phyloP scores from a whole-genome alignment of 768 basidiomycete genomes.

The Phaeotremella skinneri region DNA sequence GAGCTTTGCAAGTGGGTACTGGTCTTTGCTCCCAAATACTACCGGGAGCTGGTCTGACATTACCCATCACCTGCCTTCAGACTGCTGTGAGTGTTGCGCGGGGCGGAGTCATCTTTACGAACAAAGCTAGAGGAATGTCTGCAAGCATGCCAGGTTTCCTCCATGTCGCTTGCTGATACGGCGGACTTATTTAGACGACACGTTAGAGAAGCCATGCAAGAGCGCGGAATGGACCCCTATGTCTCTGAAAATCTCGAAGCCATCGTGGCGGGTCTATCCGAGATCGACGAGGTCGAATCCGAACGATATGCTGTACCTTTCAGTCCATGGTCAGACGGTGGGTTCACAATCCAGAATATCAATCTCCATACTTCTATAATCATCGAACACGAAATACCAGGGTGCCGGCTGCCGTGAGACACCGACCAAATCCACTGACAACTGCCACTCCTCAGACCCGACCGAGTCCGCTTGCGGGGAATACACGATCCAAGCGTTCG shows the following conservation, averaged over 20 bases:
- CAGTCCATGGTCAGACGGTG: background rate
- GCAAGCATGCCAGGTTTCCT: no score
- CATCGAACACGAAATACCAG: background rate
- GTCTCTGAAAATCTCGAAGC: background rate
- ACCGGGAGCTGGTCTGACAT: no score
- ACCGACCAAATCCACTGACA: no score
- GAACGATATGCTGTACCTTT: background rate
- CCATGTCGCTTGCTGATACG: background rate
- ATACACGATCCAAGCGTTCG: background rate
- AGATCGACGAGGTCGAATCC: background rate
- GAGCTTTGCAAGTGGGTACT: background rate
- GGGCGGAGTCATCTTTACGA: no score
- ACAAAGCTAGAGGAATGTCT: no score
- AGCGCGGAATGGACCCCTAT: background rate
- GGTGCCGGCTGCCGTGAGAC: constrained; percentile 3
- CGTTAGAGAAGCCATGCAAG: background rate
- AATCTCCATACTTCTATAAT: no score
- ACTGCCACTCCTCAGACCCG: no score
- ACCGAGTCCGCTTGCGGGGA: no score
- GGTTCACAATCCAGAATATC: no score
- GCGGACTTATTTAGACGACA: background rate
- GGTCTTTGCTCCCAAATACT: no score
- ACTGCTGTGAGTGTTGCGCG: no score
- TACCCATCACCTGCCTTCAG: no score
- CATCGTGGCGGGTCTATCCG: background rate